A percentile compares a stretch with the other conserved stretches of the same genome.
These are phyloP conservation scores for Sindora glabra DNA, from an alignment of 306 rosid genomes.

Conservation along the genomic window DNA sequence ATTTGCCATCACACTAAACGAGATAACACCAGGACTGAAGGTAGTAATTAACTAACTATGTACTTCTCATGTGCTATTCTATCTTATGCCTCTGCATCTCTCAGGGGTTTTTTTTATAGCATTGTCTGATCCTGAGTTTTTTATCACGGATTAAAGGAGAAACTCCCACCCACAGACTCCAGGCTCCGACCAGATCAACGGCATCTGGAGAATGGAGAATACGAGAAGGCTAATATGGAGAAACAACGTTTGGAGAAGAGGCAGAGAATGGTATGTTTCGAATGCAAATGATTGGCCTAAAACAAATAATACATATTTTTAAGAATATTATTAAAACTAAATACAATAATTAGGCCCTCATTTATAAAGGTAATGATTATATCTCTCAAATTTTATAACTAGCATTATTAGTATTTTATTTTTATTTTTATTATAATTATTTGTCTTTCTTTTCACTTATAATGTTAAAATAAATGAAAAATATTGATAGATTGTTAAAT, in stretches of 20 bases:
- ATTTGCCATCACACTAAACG: conserved; percentile 83
- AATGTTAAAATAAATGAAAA: too few species aligned
- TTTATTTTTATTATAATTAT: neutral
- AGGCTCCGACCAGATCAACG: conserved; percentile 98
- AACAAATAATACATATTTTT: too few species aligned
- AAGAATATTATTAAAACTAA: too few species aligned
- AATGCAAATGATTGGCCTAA: too few species aligned
- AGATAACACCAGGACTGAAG: conserved; percentile 77
- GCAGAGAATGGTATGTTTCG: conserved; percentile 81
- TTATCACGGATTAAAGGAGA: conserved; percentile 97
- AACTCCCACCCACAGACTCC: conserved; percentile 98
- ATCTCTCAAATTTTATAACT: too few species aligned
- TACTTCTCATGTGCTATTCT: conserved; percentile 21
- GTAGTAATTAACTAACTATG: conserved; percentile 48
- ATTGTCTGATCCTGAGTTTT: conserved; percentile 78
- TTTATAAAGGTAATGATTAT: too few species aligned
- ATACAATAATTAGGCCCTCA: too few species aligned
- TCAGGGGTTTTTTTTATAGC: conserved; percentile 50
- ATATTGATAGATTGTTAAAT: too few species aligned
- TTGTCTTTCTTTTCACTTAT: neutral
- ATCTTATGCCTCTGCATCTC: conserved; percentile 40
- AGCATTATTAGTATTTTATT: neutral
- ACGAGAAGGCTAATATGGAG: conserved; percentile 85
- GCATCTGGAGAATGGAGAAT: conserved; percentile 92
- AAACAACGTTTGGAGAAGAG: conserved; percentile 87